phyloP scores from a whole-genome alignment of 148 eudicot genomes.

The Camellia sinensis region DNA sequence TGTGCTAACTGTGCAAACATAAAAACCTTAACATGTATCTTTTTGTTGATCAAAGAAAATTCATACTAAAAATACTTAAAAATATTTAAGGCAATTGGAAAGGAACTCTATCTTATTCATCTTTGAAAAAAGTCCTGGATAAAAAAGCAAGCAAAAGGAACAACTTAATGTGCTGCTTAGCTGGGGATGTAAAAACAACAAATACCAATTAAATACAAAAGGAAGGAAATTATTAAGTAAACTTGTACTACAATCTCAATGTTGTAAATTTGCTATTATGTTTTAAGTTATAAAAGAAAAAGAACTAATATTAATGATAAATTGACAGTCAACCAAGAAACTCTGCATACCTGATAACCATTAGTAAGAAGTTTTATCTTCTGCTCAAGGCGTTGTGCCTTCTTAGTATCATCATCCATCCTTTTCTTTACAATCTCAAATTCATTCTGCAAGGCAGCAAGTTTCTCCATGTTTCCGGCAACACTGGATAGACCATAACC shows the following conservation, averaged over 20 bases:
- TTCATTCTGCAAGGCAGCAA: conserved; percentile 81
- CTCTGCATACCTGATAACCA: conserved; percentile 72
- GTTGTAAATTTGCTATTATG: neutral
- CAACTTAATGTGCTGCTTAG: neutral
- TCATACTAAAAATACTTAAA: no score
- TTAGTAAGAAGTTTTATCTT: conserved; percentile 81
- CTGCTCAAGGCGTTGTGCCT: conserved; percentile 82
- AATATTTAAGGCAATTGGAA: no score
- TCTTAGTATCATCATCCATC: conserved; percentile 90
- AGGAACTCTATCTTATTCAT: no score
- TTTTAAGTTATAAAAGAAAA: neutral
- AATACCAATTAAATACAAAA: neutral
- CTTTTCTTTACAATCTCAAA: conserved; percentile 86
- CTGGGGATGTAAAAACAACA: neutral
- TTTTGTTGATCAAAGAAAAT: no score
- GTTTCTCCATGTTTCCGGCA: conserved; percentile 80
- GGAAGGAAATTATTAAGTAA: neutral
- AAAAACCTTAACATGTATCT: no score
- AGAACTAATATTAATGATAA: neutral
- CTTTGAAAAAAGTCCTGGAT: no score
- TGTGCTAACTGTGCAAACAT: no score
- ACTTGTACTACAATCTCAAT: neutral
- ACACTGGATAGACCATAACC: conserved; percentile 87
- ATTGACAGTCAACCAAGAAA: neutral
- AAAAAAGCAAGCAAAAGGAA: neutral